phyloP scores from a whole-genome alignment of 2,329 filamentous ascomycete species.

The Xylaria sp. region DNA sequence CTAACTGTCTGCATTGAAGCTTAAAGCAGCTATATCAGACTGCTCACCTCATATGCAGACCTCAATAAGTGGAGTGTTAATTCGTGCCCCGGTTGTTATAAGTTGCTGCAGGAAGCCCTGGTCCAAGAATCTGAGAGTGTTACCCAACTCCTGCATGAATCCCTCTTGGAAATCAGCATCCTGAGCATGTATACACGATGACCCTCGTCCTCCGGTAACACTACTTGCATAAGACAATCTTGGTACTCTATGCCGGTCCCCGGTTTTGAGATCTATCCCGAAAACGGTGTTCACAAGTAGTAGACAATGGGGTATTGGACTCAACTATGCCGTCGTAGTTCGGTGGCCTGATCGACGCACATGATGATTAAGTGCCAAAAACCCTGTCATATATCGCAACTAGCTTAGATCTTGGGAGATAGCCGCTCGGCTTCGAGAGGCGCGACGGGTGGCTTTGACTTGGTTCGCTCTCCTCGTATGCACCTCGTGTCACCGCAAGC shows the following conservation, averaged over 20 bases:
- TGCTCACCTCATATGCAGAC: neutral
- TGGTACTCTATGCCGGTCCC: constrained; percentile 10
- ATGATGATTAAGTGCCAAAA: neutral
- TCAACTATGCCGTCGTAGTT: neutral
- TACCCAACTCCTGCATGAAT: constrained; percentile 8
- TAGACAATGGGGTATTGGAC: neutral
- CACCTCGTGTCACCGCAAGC: constrained; percentile 11
- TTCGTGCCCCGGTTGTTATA: neutral
- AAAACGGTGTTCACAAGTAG: neutral
- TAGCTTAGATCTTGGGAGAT: neutral
- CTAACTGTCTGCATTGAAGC: neutral
- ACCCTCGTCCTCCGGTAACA: neutral
- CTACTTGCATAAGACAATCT: constrained; percentile 8
- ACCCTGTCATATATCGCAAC: neutral
- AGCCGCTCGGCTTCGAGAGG: constrained; percentile 8
- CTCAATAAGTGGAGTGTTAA: neutral
- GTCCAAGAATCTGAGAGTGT: neutral
- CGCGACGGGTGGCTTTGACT: constrained; percentile 2
- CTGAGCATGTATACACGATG: neutral
- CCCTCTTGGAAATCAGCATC: neutral
- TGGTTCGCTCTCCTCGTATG: constrained; percentile 14
- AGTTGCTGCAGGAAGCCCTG: neutral
- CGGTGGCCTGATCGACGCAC: constrained; percentile 1
- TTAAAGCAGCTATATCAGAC: neutral
- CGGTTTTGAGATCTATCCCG: neutral